phyloP scores from a whole-genome alignment of 192 early-diverging fungal genomes.

The Linnemannia exigua region DNA sequence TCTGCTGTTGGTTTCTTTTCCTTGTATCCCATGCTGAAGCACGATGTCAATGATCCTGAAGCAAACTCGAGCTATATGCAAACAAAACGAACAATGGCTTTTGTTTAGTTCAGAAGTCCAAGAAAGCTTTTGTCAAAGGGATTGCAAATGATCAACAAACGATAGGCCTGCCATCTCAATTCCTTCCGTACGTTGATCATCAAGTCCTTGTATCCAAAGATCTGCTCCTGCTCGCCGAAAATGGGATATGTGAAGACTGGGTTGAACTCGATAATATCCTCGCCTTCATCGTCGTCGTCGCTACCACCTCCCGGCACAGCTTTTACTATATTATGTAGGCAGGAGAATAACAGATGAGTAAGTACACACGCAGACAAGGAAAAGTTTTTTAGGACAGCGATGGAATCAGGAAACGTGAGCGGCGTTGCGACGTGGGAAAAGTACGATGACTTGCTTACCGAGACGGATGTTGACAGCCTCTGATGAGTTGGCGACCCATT shows the following conservation, averaged over 20 bases:
- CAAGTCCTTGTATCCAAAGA: conserved; percentile 93
- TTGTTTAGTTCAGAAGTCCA: not conserved
- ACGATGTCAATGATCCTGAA: conserved; percentile 82
- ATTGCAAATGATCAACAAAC: too few species aligned
- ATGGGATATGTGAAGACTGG: conserved; percentile 92
- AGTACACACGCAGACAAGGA: not conserved
- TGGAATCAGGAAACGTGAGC: not conserved
- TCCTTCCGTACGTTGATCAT: conserved; percentile 62
- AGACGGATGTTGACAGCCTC: conserved; percentile 55
- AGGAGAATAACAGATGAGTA: not conserved
- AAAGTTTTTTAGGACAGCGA: not conserved
- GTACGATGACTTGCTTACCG: conserved; percentile 25
- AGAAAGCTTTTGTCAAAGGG: too few species aligned
- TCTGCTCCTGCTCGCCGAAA: conserved; percentile 89
- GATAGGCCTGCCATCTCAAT: not conserved
- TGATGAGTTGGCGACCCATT: conserved; percentile 52
- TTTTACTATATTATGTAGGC: conserved; percentile 23
- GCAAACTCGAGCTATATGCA: conserved; percentile 78
- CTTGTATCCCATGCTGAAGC: conserved; percentile 75
- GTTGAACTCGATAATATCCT: conserved; percentile 71
- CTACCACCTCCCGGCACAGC: conserved; percentile 22
- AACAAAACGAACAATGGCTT: not conserved
- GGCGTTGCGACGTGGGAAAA: too few species aligned
- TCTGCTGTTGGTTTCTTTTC: conserved; percentile 76
- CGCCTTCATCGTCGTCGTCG: conserved; percentile 57